These are phyloP conservation scores for Jacaranda copaia DNA, from an alignment of 257 asterid genomes.

Conservation along the genomic window DNA sequence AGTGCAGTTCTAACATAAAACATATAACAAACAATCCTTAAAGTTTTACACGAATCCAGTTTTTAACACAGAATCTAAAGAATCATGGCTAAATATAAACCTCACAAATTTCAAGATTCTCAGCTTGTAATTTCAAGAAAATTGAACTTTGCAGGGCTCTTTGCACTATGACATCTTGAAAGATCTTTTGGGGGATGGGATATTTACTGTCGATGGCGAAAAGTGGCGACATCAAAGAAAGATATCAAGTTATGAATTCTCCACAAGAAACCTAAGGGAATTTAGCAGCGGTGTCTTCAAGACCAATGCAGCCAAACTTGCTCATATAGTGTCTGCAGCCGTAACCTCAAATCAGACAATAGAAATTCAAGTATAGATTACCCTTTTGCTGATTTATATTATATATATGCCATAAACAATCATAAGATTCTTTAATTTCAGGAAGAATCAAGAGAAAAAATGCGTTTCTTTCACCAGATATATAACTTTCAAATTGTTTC, in stretches of 20 bases:
- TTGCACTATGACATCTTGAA: constrained; percentile 57
- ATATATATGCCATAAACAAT: background rate
- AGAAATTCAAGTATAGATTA: constrained; percentile 53
- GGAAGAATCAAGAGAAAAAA: no score
- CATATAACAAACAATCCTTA: no score
- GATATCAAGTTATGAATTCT: constrained; percentile 70
- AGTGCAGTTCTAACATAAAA: no score
- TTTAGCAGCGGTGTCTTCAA: constrained; percentile 67
- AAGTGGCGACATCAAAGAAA: constrained; percentile 71
- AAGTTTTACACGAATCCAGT: no score
- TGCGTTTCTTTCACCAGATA: no score
- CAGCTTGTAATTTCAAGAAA: background rate
- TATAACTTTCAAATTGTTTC: no score
- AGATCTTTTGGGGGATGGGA: constrained; percentile 72
- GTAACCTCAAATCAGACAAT: constrained; percentile 44
- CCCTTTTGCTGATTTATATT: background rate
- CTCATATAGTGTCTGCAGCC: constrained; percentile 47
- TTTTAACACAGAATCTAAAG: no score
- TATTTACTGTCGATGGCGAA: constrained; percentile 69
- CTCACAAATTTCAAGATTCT: no score
- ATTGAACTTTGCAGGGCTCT: constrained; percentile 49
- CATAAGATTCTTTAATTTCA: no score
- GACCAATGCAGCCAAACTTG: constrained; percentile 58
- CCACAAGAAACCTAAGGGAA: constrained; percentile 64
- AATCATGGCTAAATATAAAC: no score